phyloP scores from a whole-genome alignment of 441 rosid genomes.

The Arabidopsis lyrata region DNA sequence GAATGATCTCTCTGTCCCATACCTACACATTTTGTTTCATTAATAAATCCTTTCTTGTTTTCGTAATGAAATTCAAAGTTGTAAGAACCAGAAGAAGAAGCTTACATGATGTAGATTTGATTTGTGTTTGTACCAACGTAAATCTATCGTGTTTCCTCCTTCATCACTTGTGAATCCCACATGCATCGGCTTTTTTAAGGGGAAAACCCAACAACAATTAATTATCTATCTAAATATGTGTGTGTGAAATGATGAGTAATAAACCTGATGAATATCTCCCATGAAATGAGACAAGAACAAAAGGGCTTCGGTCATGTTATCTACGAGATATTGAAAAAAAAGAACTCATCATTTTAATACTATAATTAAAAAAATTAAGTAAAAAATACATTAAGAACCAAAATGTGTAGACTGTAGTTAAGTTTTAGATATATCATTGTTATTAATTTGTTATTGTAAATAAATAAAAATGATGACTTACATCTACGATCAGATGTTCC shows the following conservation, averaged over 20 bases:
- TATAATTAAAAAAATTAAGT: not conserved
- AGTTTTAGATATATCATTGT: not conserved
- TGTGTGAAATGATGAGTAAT: not conserved
- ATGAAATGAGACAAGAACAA: slow-evolving; percentile 91
- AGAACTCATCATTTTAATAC: not conserved
- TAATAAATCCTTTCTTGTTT: slow-evolving; percentile 1
- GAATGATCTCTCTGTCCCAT: slow-evolving; percentile 96
- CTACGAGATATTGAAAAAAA: slow-evolving; percentile 43
- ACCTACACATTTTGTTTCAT: slow-evolving; percentile 52
- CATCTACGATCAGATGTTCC: slow-evolving; percentile 87
- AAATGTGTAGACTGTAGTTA: not conserved
- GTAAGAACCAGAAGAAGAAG: not conserved
- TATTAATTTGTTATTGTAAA: too few species aligned
- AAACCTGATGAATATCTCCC: slow-evolving; percentile 96
- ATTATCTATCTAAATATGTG: too few species aligned
- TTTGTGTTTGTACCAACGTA: slow-evolving; percentile 91
- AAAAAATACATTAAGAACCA: not conserved
- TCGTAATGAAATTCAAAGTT: not conserved
- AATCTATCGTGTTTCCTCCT: slow-evolving; percentile 85
- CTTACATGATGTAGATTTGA: slow-evolving; percentile 93
- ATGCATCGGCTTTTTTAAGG: slow-evolving; percentile 78
- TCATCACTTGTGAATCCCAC: slow-evolving; percentile 79
- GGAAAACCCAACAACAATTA: too few species aligned
- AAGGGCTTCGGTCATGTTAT: slow-evolving; percentile 93
- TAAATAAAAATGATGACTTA: slow-evolving; percentile 45